phyloP scores from a whole-genome alignment of 345 rosid genomes.

The Pelargonium nanum region DNA sequence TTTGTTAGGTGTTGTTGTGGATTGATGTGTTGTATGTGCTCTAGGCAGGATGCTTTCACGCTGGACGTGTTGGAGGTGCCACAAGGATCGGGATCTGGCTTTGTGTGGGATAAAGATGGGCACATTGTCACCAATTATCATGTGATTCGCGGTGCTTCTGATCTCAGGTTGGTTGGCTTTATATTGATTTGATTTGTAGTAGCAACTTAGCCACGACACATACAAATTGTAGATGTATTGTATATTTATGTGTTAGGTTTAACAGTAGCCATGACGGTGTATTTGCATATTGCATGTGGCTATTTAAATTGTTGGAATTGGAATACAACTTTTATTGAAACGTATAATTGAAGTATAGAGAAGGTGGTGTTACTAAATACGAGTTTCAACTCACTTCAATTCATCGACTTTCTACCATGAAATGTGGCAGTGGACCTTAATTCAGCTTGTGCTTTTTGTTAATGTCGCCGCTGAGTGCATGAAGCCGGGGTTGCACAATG shows the following conservation, averaged over 20 bases:
- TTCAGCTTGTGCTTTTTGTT: neutral
- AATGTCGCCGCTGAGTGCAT: neutral
- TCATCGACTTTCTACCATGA: neutral
- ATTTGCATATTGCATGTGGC: too few species aligned
- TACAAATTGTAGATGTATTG: too few species aligned
- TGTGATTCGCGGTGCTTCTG: slow-evolving; percentile 96
- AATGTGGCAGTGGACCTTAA: neutral
- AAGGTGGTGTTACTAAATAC: neutral
- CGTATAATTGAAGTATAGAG: too few species aligned
- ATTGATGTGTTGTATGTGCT: neutral
- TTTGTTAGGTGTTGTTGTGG: slow-evolving; percentile 1
- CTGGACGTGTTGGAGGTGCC: slow-evolving; percentile 94
- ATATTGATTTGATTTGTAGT: neutral
- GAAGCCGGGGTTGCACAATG: neutral
- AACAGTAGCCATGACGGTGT: too few species aligned
- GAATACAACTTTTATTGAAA: too few species aligned
- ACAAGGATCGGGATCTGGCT: slow-evolving; percentile 94
- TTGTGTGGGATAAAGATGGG: slow-evolving; percentile 82
- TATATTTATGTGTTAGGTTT: too few species aligned
- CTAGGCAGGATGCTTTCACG: slow-evolving; percentile 90
- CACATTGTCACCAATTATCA: slow-evolving; percentile 90
- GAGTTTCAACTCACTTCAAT: neutral
- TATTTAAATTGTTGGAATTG: too few species aligned
- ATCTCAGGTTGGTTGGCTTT: slow-evolving; percentile 53
- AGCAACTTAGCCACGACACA: too few species aligned